Conservation (phyloP, 2,329 filamentous ascomycete species). For the Ceratocystis lukuohia region DNA sequence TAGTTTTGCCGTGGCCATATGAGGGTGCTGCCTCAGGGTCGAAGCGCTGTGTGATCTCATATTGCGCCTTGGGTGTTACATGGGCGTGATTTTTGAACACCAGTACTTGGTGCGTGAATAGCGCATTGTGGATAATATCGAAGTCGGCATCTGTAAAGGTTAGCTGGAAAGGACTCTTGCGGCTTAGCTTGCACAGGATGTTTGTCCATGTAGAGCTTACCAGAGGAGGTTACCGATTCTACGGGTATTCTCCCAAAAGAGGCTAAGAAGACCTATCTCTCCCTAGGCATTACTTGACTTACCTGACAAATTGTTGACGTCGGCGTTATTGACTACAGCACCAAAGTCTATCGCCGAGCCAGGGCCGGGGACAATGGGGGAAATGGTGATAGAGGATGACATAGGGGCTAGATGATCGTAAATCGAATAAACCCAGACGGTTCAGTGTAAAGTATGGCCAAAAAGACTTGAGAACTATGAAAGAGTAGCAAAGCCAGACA, state of each 20-base stretch:
- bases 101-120: conserved; percentile 56
- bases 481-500: not conserved
- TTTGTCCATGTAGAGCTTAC: conserved; percentile 27
- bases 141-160: conserved; percentile 47
- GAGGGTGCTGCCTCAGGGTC: conserved; percentile 49
- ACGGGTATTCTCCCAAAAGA: conserved; percentile 32
- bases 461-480: not conserved
- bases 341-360: conserved; percentile 43
- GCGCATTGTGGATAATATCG: conserved; percentile 45
- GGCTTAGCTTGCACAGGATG: not conserved
- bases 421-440: not conserved
- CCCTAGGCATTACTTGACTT: conserved; percentile 25
- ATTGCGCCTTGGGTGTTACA: conserved; percentile 57
- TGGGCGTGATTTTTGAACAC: conserved; percentile 55
- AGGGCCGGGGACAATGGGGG: conserved; percentile 27
- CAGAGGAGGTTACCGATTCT: conserved; percentile 46
- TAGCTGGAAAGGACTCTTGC: not conserved
- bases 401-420: not conserved
- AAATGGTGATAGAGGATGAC: conserved; percentile 25
- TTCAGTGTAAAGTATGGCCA: not conserved
- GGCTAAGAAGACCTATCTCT: not conserved
- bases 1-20: conserved; percentile 65
- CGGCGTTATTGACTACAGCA: conserved; percentile 42
- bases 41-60: conserved; percentile 58
- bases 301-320: conserved; percentile 51